Evolutionary conservation across 257 asterid species (phyloP).

Genomic region (Vinca minor): DNA sequence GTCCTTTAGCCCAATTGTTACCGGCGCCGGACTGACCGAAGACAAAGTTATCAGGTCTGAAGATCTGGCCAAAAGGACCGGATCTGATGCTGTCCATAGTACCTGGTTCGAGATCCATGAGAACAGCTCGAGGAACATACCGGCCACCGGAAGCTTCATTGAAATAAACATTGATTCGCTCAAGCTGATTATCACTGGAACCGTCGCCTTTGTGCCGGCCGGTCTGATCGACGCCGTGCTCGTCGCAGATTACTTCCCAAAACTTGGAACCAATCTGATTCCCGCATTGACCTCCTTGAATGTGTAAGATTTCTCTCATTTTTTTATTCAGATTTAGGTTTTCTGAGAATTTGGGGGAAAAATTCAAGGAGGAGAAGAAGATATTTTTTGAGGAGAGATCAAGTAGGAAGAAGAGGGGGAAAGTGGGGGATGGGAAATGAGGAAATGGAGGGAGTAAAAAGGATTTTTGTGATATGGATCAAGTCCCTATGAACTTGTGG

Average conservation of each 20-base stretch:
- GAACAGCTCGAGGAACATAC: slow-evolving; percentile 82
- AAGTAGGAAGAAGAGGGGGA: background rate
- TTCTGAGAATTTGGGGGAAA: background rate
- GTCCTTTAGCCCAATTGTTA: slow-evolving; percentile 88
- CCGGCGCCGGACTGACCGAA: slow-evolving; percentile 93
- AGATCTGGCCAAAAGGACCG: slow-evolving; percentile 78
- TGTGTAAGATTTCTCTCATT: slow-evolving; percentile 82
- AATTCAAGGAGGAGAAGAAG: slow-evolving; percentile 21
- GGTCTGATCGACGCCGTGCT: slow-evolving; percentile 68
- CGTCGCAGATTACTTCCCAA: slow-evolving; percentile 90
- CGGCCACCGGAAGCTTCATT: slow-evolving; percentile 88
- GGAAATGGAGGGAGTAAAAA: background rate
- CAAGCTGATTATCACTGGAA: slow-evolving; percentile 48
- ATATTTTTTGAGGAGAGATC: slow-evolving; percentile 28
- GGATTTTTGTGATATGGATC: too few relatives aligned
- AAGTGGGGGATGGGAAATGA: background rate
- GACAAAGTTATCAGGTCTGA: slow-evolving; percentile 78
- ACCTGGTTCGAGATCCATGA: slow-evolving; percentile 95
- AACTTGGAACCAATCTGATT: slow-evolving; percentile 91
- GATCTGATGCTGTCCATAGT: slow-evolving; percentile 92
- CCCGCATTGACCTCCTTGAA: slow-evolving; percentile 95
- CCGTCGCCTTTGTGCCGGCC: slow-evolving; percentile 57
- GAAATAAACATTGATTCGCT: slow-evolving; percentile 72
- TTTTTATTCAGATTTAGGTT: background rate
- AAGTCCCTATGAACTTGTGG: too few relatives aligned